Evolutionary conservation across 495 filamentous ascomycete species (phyloP).

Genomic region (Daldinia decipiens): DNA sequence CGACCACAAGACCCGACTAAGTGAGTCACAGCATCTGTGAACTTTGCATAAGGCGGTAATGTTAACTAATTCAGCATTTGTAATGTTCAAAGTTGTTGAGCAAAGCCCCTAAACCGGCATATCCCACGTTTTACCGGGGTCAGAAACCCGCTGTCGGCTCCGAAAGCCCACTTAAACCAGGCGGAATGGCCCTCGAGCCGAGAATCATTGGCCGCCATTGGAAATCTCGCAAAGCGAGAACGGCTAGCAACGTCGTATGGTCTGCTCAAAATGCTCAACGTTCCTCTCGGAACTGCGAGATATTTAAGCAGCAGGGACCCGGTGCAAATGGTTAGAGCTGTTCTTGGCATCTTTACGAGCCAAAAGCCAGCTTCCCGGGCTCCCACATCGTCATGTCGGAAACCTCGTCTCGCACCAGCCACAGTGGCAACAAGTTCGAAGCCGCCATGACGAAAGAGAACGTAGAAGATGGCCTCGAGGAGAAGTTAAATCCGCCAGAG

Average conservation of each 20-base stretch:
- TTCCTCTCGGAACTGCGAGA: neutral
- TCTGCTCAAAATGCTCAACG: conserved; percentile 1
- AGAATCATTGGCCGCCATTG: conserved; percentile 2
- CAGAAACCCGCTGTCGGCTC: conserved; percentile 34
- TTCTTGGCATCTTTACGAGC: neutral
- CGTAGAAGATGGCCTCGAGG: conserved; percentile 30
- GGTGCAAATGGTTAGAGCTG: neutral
- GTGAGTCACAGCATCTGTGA: neutral
- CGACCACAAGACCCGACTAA: neutral
- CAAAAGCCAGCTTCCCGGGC: neutral
- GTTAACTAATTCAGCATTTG: neutral
- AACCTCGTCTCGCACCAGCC: conserved; percentile 22
- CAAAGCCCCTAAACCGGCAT: neutral
- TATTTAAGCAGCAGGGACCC: conserved; percentile 15
- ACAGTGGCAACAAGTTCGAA: conserved; percentile 15
- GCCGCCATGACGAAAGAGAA: conserved; percentile 10
- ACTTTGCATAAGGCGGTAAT: neutral
- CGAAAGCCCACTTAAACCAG: conserved; percentile 6
- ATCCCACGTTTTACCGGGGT: neutral
- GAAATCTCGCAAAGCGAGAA: conserved; percentile 27
- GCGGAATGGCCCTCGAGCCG: conserved; percentile 1
- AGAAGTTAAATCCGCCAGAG: conserved; percentile 7
- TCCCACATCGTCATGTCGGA: conserved; percentile 30
- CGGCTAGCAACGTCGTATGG: conserved; percentile 31
- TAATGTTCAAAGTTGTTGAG: neutral